phyloP scores from a whole-genome alignment of 2,329 filamentous ascomycete species.

The Coniochaeta sp. region DNA sequence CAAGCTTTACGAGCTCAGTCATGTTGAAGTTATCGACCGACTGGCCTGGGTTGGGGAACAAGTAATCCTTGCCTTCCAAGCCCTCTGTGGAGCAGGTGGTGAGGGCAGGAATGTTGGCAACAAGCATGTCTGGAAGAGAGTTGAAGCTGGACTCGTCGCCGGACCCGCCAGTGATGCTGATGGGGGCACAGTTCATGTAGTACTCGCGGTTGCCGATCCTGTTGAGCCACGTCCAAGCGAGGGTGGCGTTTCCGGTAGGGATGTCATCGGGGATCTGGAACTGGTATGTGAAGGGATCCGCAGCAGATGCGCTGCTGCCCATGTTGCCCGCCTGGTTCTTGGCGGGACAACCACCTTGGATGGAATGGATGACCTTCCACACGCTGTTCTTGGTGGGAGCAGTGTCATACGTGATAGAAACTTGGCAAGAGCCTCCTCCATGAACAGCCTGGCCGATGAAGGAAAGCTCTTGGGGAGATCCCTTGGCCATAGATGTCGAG shows the following conservation, averaged over 20 bases:
- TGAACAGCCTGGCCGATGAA: conserved; percentile 73
- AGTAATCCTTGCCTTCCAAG: conserved; percentile 44
- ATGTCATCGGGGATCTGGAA: conserved; percentile 68
- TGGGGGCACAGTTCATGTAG: conserved; percentile 92
- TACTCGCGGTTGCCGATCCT: conserved; percentile 87
- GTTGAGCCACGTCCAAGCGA: conserved; percentile 97
- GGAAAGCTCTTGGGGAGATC: conserved; percentile 50
- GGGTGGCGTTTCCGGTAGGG: conserved; percentile 66
- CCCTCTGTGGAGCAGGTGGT: conserved; percentile 45
- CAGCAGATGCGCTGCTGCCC: conserved; percentile 32
- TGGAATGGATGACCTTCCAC: conserved; percentile 88
- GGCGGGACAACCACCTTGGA: conserved; percentile 77
- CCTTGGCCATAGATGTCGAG: conserved; percentile 56
- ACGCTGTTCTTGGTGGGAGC: conserved; percentile 56
- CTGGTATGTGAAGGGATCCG: conserved; percentile 50
- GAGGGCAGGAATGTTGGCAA: conserved; percentile 54
- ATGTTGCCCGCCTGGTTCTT: conserved; percentile 50
- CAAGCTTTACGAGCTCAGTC: background rate
- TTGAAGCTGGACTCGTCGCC: conserved; percentile 47
- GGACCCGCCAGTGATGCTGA: conserved; percentile 52
- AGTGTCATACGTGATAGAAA: conserved; percentile 75
- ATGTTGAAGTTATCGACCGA: conserved; percentile 41
- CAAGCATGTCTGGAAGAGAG: conserved; percentile 65
- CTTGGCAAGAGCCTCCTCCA: conserved; percentile 87
- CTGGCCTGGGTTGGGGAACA: conserved; percentile 62